phyloP scores from a whole-genome alignment of 805 yeast genomes.

The Clavispora phyllophila region DNA sequence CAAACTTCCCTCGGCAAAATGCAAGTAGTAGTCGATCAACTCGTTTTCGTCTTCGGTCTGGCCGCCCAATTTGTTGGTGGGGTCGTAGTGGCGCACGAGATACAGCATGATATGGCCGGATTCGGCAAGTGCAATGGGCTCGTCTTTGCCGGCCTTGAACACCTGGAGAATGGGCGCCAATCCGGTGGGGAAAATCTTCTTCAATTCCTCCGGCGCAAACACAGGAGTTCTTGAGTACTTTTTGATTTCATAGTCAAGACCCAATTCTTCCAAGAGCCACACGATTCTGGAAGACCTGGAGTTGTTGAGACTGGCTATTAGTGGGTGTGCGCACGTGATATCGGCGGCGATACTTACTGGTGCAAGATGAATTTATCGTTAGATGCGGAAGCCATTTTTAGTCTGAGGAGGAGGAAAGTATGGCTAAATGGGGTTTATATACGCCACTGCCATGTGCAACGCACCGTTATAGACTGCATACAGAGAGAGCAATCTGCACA shows the following conservation, averaged over 20 bases:
- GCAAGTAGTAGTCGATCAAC: slow-evolving; percentile 20
- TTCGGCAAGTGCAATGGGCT: slow-evolving; percentile 43
- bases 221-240: slow-evolving; percentile 22
- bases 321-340: neutral
- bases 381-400: neutral
- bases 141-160: slow-evolving; percentile 6
- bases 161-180: slow-evolving; percentile 27
- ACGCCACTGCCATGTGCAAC: neutral
- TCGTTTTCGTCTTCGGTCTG: slow-evolving; percentile 27
- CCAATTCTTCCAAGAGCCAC: slow-evolving; percentile 35
- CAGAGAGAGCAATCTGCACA: too few species aligned
- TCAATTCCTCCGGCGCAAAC: slow-evolving; percentile 33
- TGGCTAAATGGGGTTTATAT: neutral
- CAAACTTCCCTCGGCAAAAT: slow-evolving; percentile 23
- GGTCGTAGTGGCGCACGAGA: slow-evolving; percentile 47
- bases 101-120: slow-evolving; percentile 55
- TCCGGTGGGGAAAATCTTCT: slow-evolving; percentile 32
- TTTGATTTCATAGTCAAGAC: slow-evolving; percentile 29
- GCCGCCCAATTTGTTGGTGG: slow-evolving; percentile 33
- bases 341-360: slow-evolving; percentile 16
- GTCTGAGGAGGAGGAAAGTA: neutral
- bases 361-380: slow-evolving; percentile 18
- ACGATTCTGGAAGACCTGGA: slow-evolving; percentile 36
- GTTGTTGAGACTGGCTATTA: slow-evolving; percentile 20
- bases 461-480: neutral